Percentiles rank a stretch among this genome's conserved stretches.
Conservation (phyloP, 2,329 filamentous ascomycete species). For the Clathrospora elynae region DNA sequence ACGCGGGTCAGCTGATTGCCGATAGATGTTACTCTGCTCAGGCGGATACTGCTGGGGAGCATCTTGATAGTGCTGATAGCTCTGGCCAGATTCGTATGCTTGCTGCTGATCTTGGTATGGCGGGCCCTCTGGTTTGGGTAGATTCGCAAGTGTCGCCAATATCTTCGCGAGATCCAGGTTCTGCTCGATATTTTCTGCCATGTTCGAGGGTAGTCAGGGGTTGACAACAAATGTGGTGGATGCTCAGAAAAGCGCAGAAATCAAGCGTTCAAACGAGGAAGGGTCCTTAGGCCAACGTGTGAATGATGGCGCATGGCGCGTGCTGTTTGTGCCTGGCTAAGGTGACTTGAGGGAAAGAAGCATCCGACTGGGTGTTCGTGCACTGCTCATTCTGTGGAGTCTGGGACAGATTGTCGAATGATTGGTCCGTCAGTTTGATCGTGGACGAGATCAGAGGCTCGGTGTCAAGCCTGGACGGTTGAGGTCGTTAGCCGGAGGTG, state of each 20-base stretch:
- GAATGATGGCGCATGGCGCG: slow-evolving; percentile 17
- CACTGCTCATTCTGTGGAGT: slow-evolving; percentile 1
- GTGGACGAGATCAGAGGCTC: too few species aligned
- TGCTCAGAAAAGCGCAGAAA: background rate
- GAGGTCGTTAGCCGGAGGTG: slow-evolving; percentile 17
- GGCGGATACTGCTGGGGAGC: slow-evolving; percentile 3
- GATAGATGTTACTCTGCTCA: slow-evolving; percentile 8
- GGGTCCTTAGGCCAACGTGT: background rate
- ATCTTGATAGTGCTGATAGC: slow-evolving; percentile 9
- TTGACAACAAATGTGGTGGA: background rate
- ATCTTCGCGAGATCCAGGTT: slow-evolving; percentile 44
- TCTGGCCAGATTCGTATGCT: slow-evolving; percentile 7
- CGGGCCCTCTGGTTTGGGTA: slow-evolving; percentile 27
- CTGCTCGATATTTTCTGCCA: slow-evolving; percentile 36
- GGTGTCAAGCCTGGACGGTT: too few species aligned
- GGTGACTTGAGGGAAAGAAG: slow-evolving; percentile 11
- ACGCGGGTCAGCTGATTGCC: slow-evolving; percentile 29
- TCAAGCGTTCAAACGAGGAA: slow-evolving; percentile 1
- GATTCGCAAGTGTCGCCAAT: slow-evolving; percentile 41
- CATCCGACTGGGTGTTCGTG: background rate
- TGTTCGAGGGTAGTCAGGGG: slow-evolving; percentile 18
- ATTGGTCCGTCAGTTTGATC: too few species aligned
- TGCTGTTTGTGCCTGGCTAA: slow-evolving; percentile 14
- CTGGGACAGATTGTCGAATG: background rate
- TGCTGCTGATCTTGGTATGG: slow-evolving; percentile 21